Conservation (phyloP, 352 stramenopile genomes). For the Pilasporangium apinafurcum region DNA sequence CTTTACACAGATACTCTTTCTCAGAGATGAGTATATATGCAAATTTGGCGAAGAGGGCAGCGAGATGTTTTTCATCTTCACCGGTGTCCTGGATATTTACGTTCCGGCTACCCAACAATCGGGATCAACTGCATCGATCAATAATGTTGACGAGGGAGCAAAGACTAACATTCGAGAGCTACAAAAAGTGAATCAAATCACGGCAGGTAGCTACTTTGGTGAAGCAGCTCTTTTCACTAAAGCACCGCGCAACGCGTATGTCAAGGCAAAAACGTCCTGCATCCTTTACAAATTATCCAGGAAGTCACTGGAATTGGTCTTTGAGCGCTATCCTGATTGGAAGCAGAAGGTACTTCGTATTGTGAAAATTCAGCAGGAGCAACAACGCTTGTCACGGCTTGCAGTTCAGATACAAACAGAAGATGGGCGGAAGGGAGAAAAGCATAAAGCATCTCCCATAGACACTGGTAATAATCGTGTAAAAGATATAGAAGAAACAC, state of each 20-base stretch:
- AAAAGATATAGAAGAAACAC: conserved; percentile 42
- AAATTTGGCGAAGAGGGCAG: conserved; percentile 46
- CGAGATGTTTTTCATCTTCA: conserved; percentile 72
- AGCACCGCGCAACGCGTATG: conserved; percentile 40
- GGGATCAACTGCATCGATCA: background rate
- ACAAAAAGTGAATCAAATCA: conserved; percentile 56
- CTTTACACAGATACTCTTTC: conserved; percentile 48
- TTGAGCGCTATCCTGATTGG: conserved; percentile 54
- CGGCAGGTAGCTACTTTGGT: conserved; percentile 49
- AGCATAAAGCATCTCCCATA: conserved; percentile 23
- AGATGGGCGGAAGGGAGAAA: conserved; percentile 13
- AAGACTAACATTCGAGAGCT: conserved; percentile 1
- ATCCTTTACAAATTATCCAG: conserved; percentile 52
- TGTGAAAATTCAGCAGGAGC: conserved; percentile 57
- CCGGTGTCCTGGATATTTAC: conserved; percentile 46
- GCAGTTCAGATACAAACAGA: conserved; percentile 30
- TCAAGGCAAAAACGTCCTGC: conserved; percentile 57
- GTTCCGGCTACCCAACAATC: conserved; percentile 10
- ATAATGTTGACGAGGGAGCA: background rate
- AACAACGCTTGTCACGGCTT: conserved; percentile 39
- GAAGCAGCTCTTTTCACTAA: conserved; percentile 55
- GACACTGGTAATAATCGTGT: conserved; percentile 39
- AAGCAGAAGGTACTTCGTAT: conserved; percentile 58
- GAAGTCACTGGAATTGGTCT: conserved; percentile 50
- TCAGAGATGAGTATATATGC: conserved; percentile 54